A percentile compares a stretch with the other conserved stretches of the same genome.
Conservation (phyloP, 345 rosid genomes). For the Corchorus olitorius region DNA sequence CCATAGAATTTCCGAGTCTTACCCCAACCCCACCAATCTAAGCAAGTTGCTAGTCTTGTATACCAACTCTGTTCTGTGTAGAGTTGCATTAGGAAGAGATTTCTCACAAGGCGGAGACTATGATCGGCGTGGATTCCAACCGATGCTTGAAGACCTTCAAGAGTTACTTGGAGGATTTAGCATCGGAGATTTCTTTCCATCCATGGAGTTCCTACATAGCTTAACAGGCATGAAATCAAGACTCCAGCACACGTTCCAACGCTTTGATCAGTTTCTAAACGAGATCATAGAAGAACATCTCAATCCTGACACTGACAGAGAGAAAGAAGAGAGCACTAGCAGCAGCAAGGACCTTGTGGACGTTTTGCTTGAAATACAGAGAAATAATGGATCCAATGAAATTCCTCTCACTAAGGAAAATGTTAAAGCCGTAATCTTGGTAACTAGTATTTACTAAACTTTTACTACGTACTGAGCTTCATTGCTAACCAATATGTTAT, state of each 20-base stretch:
- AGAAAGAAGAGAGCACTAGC: constrained; percentile 23
- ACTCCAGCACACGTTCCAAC: constrained; percentile 26
- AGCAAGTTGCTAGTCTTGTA: constrained; percentile 30
- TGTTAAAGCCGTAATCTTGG: constrained; percentile 52
- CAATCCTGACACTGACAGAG: constrained; percentile 4
- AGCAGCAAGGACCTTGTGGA: constrained; percentile 36
- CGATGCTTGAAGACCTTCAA: constrained; percentile 32
- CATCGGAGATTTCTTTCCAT: constrained; percentile 46
- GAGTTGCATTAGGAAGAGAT: constrained; percentile 37
- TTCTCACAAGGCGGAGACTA: constrained; percentile 30
- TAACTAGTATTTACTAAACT: not conserved
- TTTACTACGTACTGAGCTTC: too few relatives aligned
- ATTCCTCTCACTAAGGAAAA: constrained; percentile 39
- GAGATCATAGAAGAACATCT: constrained; percentile 39
- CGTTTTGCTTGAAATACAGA: constrained; percentile 36
- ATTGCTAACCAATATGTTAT: too few relatives aligned
- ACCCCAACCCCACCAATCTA: constrained; percentile 30
- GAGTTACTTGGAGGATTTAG: constrained; percentile 41
- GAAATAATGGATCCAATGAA: constrained; percentile 26
- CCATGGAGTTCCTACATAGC: constrained; percentile 40
- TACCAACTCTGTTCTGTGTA: constrained; percentile 40
- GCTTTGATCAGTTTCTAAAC: constrained; percentile 38
- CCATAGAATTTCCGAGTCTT: constrained; percentile 29
- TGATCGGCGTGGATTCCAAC: constrained; percentile 41
- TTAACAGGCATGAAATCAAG: constrained; percentile 40